Conservation (phyloP, 345 rosid species). For the Leavenworthia alabamica region DNA sequence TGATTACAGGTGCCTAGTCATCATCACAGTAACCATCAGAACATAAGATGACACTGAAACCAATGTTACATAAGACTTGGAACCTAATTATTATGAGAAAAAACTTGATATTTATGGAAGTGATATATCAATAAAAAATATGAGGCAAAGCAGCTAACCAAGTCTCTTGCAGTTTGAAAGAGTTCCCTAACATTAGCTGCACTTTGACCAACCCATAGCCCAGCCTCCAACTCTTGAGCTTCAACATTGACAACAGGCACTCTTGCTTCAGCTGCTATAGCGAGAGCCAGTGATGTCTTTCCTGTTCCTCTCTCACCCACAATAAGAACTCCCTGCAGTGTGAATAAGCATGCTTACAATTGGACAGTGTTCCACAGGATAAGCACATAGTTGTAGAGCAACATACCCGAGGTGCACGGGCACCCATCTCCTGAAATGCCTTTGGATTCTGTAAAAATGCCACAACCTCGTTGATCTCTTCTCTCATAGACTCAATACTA, state of each 20-base stretch:
- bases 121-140: constrained; percentile 10
- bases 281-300: constrained; percentile 83
- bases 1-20: constrained; percentile 86
- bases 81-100: neutral
- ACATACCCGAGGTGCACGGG: constrained; percentile 88
- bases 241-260: constrained; percentile 84
- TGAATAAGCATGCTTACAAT: constrained; percentile 2
- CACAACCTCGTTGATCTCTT: constrained; percentile 93
- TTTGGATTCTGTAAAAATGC: constrained; percentile 88
- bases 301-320: constrained; percentile 98
- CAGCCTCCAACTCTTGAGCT: constrained; percentile 96
- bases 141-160: constrained; percentile 44
- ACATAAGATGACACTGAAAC: constrained; percentile 10
- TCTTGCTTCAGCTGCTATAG: constrained; percentile 94
- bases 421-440: constrained; percentile 95
- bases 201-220: constrained; percentile 97
- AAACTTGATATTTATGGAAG: constrained; percentile 3
- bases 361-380: constrained; percentile 1
- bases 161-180: constrained; percentile 92
- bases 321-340: constrained; percentile 90
- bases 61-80: neutral
- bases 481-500: constrained; percentile 92
- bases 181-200: constrained; percentile 95
- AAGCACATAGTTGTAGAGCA: constrained; percentile 8
- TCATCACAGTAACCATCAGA: constrained; percentile 22